Percentiles rank a stretch among this genome's conserved stretches.
These are phyloP conservation scores for Penicillium sclerotigenum DNA, from an alignment of 2,329 filamentous ascomycete species.

Conservation along the genomic window DNA sequence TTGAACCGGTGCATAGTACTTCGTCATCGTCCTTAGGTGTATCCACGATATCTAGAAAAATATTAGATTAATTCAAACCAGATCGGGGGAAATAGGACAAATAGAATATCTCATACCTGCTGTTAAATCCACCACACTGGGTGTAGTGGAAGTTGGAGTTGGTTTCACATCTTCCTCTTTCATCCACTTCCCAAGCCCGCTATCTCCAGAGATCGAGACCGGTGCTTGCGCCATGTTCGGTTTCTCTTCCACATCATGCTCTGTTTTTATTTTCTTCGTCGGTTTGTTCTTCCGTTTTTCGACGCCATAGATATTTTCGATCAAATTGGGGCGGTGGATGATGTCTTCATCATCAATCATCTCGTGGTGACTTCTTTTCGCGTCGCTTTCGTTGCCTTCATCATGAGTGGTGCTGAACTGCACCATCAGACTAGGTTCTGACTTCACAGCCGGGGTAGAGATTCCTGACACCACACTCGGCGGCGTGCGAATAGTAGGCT, in stretches of 20 bases:
- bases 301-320: constrained; percentile 74
- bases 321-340: constrained; percentile 44
- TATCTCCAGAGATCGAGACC: constrained; percentile 49
- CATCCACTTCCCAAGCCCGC: constrained; percentile 63
- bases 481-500: constrained; percentile 19
- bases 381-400: constrained; percentile 25
- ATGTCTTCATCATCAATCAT: constrained; percentile 33
- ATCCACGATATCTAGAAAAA: constrained; percentile 17
- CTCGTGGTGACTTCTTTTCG: constrained; percentile 32
- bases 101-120: constrained; percentile 25
- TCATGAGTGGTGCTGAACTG: constrained; percentile 29
- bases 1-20: constrained; percentile 48
- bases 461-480: constrained; percentile 9
- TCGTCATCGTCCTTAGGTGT: constrained; percentile 35
- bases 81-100: neutral
- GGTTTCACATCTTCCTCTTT: constrained; percentile 54
- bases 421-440: constrained; percentile 24
- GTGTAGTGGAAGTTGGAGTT: constrained; percentile 50
- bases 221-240: constrained; percentile 44
- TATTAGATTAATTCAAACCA: constrained; percentile 19
- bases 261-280: constrained; percentile 63
- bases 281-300: constrained; percentile 62
- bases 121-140: constrained; percentile 47
- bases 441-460: constrained; percentile 19
- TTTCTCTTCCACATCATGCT: constrained; percentile 43